These are phyloP conservation scores for Alnus glutinosa DNA, from an alignment of 306 rosid genomes.

Conservation along the genomic window DNA sequence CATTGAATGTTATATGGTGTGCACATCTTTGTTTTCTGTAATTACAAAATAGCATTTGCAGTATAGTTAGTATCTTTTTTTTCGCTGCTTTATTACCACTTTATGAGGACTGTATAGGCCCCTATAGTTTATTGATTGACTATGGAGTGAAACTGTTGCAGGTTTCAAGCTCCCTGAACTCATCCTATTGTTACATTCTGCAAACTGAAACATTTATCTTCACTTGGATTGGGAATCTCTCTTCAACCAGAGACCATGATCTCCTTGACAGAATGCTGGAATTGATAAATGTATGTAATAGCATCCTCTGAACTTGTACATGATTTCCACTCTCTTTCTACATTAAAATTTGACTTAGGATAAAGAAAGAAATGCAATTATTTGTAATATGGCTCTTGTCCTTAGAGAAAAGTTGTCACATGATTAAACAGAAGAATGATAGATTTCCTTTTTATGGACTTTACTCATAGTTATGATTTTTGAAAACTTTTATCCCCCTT, in stretches of 20 bases:
- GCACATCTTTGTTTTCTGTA: background rate
- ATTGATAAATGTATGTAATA: constrained; percentile 61
- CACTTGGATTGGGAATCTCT: constrained; percentile 90
- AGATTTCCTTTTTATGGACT: constrained; percentile 8
- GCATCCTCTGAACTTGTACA: constrained; percentile 13
- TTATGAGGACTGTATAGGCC: background rate
- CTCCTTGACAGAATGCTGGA: constrained; percentile 86
- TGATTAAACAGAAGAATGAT: background rate
- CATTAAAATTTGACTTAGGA: background rate
- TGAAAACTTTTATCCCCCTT: constrained; percentile 17
- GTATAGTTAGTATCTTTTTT: background rate
- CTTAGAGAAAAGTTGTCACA: background rate
- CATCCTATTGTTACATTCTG: constrained; percentile 88
- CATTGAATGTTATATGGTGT: background rate
- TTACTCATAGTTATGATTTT: constrained; percentile 1
- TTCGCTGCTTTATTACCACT: background rate
- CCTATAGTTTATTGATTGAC: constrained; percentile 21
- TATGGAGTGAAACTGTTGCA: constrained; percentile 36
- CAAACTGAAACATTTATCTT: constrained; percentile 59
- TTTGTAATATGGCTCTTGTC: background rate
- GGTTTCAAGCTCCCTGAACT: constrained; percentile 84
- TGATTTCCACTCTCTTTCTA: constrained; percentile 1
- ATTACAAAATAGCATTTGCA: background rate
- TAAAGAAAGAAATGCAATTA: background rate
- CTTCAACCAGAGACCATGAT: constrained; percentile 81